These are phyloP conservation scores for Pelargonium citronellum DNA, from an alignment of 441 rosid species.

Conservation along the genomic window DNA sequence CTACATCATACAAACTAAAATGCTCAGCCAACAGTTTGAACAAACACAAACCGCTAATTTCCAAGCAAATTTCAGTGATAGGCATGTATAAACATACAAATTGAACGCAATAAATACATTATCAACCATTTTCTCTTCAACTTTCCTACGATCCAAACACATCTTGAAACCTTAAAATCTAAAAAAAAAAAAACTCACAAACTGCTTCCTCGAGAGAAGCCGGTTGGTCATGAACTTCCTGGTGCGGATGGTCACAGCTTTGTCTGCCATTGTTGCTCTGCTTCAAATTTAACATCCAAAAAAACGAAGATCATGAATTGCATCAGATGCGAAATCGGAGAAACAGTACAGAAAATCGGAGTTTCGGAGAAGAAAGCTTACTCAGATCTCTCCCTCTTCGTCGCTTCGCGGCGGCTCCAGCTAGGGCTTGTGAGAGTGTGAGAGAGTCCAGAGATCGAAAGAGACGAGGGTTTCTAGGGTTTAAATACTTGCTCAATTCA, in stretches of 20 bases:
- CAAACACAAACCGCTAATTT: too few species aligned
- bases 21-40: background rate
- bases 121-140: background rate
- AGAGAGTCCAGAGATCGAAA: background rate
- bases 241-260: conserved; percentile 1
- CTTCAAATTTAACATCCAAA: background rate
- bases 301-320: background rate
- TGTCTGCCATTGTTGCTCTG: background rate
- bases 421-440: background rate
- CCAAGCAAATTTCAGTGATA: too few species aligned
- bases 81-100: too few species aligned
- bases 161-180: background rate
- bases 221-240: conserved; percentile 10
- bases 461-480: background rate
- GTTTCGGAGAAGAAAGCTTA: background rate
- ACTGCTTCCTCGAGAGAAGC: conserved; percentile 5
- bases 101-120: background rate
- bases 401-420: background rate
- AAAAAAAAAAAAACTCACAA: background rate
- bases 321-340: background rate
- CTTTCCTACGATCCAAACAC: background rate
- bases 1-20: background rate
- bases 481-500: background rate
- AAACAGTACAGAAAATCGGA: background rate
- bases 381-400: background rate